phyloP scores from a whole-genome alignment of 208 protist species.

The Naegleria gruberi region DNA sequence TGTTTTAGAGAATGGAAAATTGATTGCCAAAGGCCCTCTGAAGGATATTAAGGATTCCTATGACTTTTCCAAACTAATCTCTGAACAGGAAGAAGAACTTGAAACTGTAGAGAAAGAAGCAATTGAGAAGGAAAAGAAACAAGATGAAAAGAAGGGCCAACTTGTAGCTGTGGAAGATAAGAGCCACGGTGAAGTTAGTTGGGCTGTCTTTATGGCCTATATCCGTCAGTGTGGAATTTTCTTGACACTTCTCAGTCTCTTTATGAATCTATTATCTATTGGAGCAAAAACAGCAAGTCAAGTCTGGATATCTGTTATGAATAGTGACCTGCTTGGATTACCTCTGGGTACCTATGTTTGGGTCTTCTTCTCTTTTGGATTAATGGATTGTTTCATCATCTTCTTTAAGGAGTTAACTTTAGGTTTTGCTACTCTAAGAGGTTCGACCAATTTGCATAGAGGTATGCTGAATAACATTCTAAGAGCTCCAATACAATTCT shows the following conservation, averaged over 20 bases:
- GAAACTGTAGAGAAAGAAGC: neutral
- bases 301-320: neutral
- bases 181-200: slow-evolving; percentile 35
- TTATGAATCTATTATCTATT: neutral
- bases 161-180: slow-evolving; percentile 4
- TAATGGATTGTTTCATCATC: no score
- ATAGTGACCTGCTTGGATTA: no score
- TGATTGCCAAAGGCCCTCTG: slow-evolving; percentile 36
- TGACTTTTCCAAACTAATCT: slow-evolving; percentile 27
- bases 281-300: neutral
- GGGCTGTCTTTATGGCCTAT: neutral
- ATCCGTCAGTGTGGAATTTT: neutral
- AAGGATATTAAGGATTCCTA: neutral
- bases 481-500: slow-evolving; percentile 66
- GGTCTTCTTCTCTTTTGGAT: neutral
- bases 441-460: slow-evolving; percentile 41
- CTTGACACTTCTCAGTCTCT: neutral
- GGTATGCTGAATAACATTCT: slow-evolving; percentile 48
- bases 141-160: neutral
- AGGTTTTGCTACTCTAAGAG: neutral
- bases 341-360: no score
- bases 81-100: neutral
- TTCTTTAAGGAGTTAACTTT: no score
- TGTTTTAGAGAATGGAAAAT: slow-evolving; percentile 54
- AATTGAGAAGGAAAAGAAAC: neutral